Conservation (phyloP, 805 yeast species). For the Pichia nanzhaoensis region DNA sequence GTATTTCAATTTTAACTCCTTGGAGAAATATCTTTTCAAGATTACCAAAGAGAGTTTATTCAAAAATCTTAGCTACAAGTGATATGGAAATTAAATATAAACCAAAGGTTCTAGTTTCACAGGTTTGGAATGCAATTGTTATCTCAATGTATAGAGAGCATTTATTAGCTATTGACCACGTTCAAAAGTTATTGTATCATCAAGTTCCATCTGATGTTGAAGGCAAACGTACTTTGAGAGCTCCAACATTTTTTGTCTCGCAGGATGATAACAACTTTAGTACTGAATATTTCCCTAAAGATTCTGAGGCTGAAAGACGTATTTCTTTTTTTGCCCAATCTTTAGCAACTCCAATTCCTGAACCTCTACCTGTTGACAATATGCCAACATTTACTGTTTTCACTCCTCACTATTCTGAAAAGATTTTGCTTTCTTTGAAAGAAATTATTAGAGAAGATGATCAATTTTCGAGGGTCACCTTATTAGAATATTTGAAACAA, state of each 20-base stretch:
- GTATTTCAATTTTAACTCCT: conserved; percentile 97
- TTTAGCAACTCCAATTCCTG: conserved; percentile 96
- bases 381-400: conserved; percentile 98
- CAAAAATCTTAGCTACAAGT: conserved; percentile 94
- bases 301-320: conserved; percentile 99
- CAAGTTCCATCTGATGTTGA: conserved; percentile 98
- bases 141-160: conserved; percentile 99
- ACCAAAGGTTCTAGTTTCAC: conserved; percentile 96
- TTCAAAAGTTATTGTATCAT: conserved; percentile 92
- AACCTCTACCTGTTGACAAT: conserved; percentile 97
- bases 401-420: conserved; percentile 94
- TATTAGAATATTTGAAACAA: conserved; percentile 90
- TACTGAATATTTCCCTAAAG: conserved; percentile 93
- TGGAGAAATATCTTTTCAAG: conserved; percentile 99
- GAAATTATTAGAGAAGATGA: conserved; percentile 97
- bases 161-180: conserved; percentile 95
- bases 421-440: conserved; percentile 84
- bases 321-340: conserved; percentile 99
- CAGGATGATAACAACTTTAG: conserved; percentile 95
- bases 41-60: conserved; percentile 97
- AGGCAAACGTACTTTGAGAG: conserved; percentile 96
- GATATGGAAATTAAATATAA: conserved; percentile 99
- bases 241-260: conserved; percentile 97
- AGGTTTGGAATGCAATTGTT: conserved; percentile 98
- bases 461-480: conserved; percentile 89